Evolutionary conservation across 805 yeast genomes (phyloP), one percentile per base, ranked within the genome.

Genomic region (Candida methanosorbosa): DNA sequence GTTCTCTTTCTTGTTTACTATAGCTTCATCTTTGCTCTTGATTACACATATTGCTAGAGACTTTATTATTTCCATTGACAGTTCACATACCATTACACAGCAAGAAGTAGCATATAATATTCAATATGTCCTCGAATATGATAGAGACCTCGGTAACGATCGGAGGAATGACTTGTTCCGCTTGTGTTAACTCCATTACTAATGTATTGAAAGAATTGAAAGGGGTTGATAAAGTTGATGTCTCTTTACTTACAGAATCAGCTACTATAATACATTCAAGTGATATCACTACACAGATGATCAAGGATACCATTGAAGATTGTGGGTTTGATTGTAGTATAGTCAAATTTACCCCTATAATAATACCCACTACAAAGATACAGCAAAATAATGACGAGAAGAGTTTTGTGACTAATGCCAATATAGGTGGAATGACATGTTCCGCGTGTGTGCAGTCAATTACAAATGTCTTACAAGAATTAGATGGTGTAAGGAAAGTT

Each of bases 121-220:
- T n/a, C n/a, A n/a, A n/a, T n/a, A n/a, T n/a, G n/a, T n/a, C n/a
- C n/a, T n/a, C n/a, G n/a, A n/a, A n/a, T n/a, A n/a, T n/a, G n/a
- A n/a, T n/a, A 12, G 38, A 29, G 6, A 48, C 56, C 3, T 33
- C 37, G 9, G 29, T 57, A 12, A 43, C 54, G 4, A 61, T 81
- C 1, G 55, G 61, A 13, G 97, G 97, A 2, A 90, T 88, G 97
- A 88, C 97, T 2, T 90, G 97, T 51, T 80, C 92, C 2, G 72
- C 94, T 1, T 90, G 97, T 52, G 70, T 82, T 0, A 66, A 79
- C 2, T 63, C 92, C 1, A 73, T 90, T 16, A 72, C 78, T 1
- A 57, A 35, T 6, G 33, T 46, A 3, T 27, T 56, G 13, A 25
- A 31, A 18, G 20, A 31, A 2, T 9, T 54, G 0, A 33, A 38